These are phyloP conservation scores for Termitomyces sp. DNA, from an alignment of 1,284 basidiomycete species.

Conservation along the genomic window DNA sequence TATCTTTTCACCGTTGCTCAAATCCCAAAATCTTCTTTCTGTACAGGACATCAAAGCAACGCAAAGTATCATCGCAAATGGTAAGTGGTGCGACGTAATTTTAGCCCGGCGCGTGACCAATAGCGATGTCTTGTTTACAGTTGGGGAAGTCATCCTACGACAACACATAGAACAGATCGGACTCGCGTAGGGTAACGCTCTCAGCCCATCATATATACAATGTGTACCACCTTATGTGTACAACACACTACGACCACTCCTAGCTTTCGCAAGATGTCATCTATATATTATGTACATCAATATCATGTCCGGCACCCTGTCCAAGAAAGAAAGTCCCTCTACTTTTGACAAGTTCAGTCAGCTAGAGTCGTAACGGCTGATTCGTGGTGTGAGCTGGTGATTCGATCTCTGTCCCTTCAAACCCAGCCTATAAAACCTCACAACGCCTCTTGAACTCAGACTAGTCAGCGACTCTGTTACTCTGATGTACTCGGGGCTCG, in stretches of 20 bases:
- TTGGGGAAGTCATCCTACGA: conserved; percentile 61
- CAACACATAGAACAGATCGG: conserved; percentile 53
- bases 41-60: conserved; percentile 4
- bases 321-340: background rate
- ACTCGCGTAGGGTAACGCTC: conserved; percentile 32
- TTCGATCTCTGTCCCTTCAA: conserved; percentile 33
- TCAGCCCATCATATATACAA: background rate
- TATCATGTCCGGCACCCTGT: background rate
- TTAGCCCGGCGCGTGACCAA: background rate
- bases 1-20: background rate
- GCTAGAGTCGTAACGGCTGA: conserved; percentile 25
- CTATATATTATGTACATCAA: background rate
- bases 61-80: conserved; percentile 45
- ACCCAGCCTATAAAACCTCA: conserved; percentile 34
- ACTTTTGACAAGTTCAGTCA: conserved; percentile 2
- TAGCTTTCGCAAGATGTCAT: conserved; percentile 2
- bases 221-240: background rate
- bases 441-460: conserved; percentile 20
- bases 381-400: conserved; percentile 29
- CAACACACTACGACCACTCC: background rate
- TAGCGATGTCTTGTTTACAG: conserved; percentile 24
- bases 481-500: conserved; percentile 26
- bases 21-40: background rate
- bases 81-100: conserved; percentile 33
- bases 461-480: conserved; percentile 27